Evolutionary conservation across 2,329 filamentous ascomycete genomes (phyloP).

Genomic region (Truncatella angustata): DNA sequence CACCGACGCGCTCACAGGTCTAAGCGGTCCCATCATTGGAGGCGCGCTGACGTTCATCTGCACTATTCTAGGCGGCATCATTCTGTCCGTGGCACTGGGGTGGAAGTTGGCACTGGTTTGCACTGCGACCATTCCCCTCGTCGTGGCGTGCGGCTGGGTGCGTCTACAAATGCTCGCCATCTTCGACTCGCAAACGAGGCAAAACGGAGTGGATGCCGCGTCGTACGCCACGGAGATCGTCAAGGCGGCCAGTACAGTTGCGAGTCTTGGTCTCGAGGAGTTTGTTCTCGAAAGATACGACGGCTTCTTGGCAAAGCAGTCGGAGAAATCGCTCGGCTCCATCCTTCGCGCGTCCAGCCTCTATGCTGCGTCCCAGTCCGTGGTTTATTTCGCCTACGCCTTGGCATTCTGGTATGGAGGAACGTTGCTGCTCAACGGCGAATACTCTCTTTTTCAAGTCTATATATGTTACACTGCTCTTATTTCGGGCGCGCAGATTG

Average conservation of each 20-base stretch:
- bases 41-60: conserved; percentile 41
- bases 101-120: conserved; percentile 92
- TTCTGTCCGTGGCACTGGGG: conserved; percentile 51
- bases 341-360: conserved; percentile 73
- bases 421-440: conserved; percentile 64
- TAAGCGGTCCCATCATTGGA: conserved; percentile 55
- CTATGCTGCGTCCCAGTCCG: conserved; percentile 80
- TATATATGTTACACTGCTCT: conserved; percentile 59
- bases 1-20: conserved; percentile 57
- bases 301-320: neutral
- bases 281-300: neutral
- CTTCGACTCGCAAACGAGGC: conserved; percentile 77
- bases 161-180: conserved; percentile 80
- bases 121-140: conserved; percentile 71
- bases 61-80: neutral
- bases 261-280: conserved; percentile 65
- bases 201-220: conserved; percentile 75
- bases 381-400: conserved; percentile 79
- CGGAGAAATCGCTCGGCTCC: conserved; percentile 42
- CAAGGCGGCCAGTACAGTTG: conserved; percentile 88
- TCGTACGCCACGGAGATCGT: conserved; percentile 90
- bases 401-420: conserved; percentile 93
- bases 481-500: conserved; percentile 62
- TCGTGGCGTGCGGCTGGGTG: conserved; percentile 78
- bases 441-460: conserved; percentile 73